Evolutionary conservation across 179 eudicot species (phyloP).

Genomic region (Beta corolliflora): DNA sequence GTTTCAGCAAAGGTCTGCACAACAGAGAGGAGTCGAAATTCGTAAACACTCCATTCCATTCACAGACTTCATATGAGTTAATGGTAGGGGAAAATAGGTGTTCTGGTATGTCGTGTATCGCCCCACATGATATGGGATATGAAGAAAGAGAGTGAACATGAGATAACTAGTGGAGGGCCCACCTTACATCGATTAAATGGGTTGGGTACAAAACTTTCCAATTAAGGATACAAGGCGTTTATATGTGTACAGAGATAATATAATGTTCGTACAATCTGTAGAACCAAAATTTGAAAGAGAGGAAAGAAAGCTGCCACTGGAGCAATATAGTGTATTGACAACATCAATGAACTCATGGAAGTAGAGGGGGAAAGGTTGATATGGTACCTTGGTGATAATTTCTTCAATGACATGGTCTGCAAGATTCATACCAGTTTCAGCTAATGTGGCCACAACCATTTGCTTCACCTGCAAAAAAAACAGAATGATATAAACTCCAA

Average conservation of each 20-base stretch:
- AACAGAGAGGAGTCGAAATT: neutral
- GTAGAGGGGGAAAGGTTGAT: slow-evolving; percentile 4
- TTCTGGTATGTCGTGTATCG: no score
- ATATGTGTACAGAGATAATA: neutral
- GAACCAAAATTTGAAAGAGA: neutral
- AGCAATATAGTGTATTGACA: neutral
- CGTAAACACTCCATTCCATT: neutral
- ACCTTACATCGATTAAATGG: no score
- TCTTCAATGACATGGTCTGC: slow-evolving; percentile 95
- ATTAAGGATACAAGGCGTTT: no score
- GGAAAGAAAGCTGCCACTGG: neutral
- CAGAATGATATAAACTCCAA: neutral
- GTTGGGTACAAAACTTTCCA: no score
- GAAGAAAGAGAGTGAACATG: no score
- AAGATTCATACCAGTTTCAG: slow-evolving; percentile 99
- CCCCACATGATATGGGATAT: no score
- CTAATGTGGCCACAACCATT: slow-evolving; percentile 99
- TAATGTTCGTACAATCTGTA: neutral
- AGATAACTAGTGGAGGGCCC: no score
- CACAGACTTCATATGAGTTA: no score
- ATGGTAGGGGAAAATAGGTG: no score
- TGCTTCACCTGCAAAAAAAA: slow-evolving; percentile 73
- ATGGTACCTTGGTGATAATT: slow-evolving; percentile 85
- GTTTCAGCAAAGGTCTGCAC: slow-evolving; percentile 97
- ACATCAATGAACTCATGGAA: neutral